Base-by-base conservation (phyloP, 257 asterid genomes). In the Fraxinus pennsylvanica region DNA sequence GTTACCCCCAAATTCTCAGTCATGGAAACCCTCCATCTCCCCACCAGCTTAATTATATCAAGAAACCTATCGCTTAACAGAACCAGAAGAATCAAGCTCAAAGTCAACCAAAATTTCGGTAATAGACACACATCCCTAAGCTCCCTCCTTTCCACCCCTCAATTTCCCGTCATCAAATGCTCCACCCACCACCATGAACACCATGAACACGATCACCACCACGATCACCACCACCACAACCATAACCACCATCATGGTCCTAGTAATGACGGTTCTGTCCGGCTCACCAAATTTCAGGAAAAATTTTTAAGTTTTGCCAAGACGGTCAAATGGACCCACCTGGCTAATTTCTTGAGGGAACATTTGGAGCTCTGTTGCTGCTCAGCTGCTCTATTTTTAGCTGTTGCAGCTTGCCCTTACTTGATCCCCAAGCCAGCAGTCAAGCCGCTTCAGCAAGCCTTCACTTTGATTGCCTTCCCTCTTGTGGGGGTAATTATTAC, bases 331-430 rank as follows among this genome's bases (percentile, higher is more conserved):
- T 96, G 97, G 98, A 82, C 92, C 67, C 85, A 89, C 5, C 78
- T 91, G 57, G 97, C 99, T 9, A 85, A 87, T 77, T 89, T 88
- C 82, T 73, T 93, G 69, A 83, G 98, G 85, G 97, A 93, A 84
- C 88, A 93, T 87, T 84, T 93, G 91, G 86, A 89, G 88, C 91
- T 92, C 61, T 96, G 99, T 78, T 96, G 99, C 87, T 90, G 87
- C 81, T 82, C 99, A 1, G 88, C 89, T 33, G 98, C 89, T 57
- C 87, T 96, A 47, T 92, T 96, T 75, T 59, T 90, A 3, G 96
- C 92, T 17, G 92, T 97, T 33, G 95, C 88, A 4, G 96, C 81
- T 75, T 93, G 91, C 68, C 97, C 99, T 3, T 87, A 85, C 90
- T 74, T 93, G 79, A 82, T 88, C 7, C 98, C 98, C 52, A 65